phyloP scores from a whole-genome alignment of 2,329 filamentous ascomycete genomes.

The Coniella vitis region DNA sequence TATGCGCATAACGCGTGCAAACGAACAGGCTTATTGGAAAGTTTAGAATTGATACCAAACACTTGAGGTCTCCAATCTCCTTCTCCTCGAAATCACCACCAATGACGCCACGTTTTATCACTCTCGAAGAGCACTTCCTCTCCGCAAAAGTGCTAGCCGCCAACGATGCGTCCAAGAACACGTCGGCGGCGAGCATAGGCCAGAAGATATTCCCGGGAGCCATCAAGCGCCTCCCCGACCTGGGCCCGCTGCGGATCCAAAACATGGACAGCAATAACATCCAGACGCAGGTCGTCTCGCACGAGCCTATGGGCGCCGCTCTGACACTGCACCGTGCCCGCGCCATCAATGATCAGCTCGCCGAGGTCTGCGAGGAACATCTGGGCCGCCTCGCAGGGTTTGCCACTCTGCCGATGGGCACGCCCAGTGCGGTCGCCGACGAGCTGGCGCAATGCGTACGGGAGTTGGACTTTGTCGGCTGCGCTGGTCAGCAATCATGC shows the following conservation, averaged over 20 bases:
- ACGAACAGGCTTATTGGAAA: no score
- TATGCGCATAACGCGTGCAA: no score
- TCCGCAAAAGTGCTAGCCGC: constrained; percentile 15
- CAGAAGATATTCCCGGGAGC: background rate
- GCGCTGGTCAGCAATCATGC: constrained; percentile 38
- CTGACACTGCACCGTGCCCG: background rate
- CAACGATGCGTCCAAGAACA: background rate
- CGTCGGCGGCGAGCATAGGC: background rate
- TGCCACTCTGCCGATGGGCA: constrained; percentile 25
- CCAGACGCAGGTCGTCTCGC: constrained; percentile 19
- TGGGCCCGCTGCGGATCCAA: constrained; percentile 15
- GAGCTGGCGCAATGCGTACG: constrained; percentile 30
- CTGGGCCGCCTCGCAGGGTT: constrained; percentile 19
- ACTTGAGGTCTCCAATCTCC: background rate
- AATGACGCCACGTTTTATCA: constrained; percentile 25
- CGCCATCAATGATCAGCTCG: constrained; percentile 19
- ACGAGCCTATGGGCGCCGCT: constrained; percentile 15
- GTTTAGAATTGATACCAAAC: no score
- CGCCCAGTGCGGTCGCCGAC: constrained; percentile 30
- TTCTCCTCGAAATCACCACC: no score
- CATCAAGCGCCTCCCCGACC: background rate
- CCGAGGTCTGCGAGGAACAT: constrained; percentile 8
- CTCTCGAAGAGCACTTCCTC: constrained; percentile 34
- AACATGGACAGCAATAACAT: constrained; percentile 19
- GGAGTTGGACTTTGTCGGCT: constrained; percentile 31